These are phyloP conservation scores for Microbotryum saponariae DNA, from an alignment of 1,284 basidiomycete species.

Conservation along the genomic window DNA sequence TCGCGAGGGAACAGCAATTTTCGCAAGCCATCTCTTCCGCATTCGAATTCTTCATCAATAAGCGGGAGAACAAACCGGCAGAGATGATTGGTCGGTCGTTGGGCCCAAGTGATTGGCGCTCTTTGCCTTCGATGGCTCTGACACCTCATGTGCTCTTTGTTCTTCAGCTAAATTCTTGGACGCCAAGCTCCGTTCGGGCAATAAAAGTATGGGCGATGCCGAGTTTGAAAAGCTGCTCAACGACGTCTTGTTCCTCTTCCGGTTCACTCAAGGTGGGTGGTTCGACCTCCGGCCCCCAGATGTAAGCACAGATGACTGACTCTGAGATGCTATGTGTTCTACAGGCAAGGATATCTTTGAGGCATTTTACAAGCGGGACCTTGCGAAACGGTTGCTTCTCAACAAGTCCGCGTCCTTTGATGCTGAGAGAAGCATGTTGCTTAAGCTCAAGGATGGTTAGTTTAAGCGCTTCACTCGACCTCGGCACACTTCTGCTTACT, in stretches of 20 bases:
- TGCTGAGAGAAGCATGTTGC: constrained; percentile 79
- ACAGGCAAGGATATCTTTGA: constrained; percentile 56
- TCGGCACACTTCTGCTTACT: neutral
- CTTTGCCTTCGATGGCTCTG: constrained; percentile 3
- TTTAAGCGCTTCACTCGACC: constrained; percentile 18
- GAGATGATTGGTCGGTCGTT: constrained; percentile 64
- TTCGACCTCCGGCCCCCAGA: neutral
- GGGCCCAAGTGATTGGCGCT: neutral
- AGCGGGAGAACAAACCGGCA: constrained; percentile 75
- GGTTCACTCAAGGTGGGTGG: constrained; percentile 61
- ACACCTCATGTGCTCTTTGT: neutral
- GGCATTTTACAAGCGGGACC: constrained; percentile 81
- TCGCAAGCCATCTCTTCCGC: constrained; percentile 52
- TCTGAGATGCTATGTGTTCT: neutral
- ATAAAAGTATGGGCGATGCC: constrained; percentile 60
- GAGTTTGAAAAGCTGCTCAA: constrained; percentile 66
- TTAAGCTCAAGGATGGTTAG: constrained; percentile 77
- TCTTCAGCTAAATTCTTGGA: constrained; percentile 73
- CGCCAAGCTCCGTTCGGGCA: constrained; percentile 73
- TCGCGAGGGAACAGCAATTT: constrained; percentile 41
- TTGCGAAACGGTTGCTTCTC: constrained; percentile 81
- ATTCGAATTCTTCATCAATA: constrained; percentile 73
- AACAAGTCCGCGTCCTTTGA: constrained; percentile 83
- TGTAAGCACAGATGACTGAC: neutral
- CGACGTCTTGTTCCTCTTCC: constrained; percentile 70